Evolutionary conservation across 441 rosid species (phyloP), one percentile per base, ranked within the genome.

Genomic region (Erodium texanum): DNA sequence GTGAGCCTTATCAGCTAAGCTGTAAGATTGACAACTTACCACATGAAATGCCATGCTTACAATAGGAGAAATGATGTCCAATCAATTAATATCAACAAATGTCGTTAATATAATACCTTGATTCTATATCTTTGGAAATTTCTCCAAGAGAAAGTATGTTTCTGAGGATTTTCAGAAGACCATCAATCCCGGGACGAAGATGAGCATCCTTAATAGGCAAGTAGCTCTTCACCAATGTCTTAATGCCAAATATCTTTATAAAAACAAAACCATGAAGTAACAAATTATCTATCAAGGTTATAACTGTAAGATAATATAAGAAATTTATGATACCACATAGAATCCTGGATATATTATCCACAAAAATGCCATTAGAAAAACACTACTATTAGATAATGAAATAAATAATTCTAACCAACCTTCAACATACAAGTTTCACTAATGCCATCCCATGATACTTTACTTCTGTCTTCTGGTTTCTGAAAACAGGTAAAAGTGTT

Each of bases 181-280:
- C 82, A 74, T 87, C 88, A 66, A 95, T 86, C 71, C 87, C 95
- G 65, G 83, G 84, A 62, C 98, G 99, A 77, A 95, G 95, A 77
- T 90, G 98, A 66, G 92, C 89, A 83, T 92, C 99, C 77, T 92
- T 95, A 16, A 82, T 80, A 41, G 99, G 98, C 84, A 95, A 83
- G 80, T 86, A 90, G 83, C 97, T 90, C 80, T 90, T 92, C 66
- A 90, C 99, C 78, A 95, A 79, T 64, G 96, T 82, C 84, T 95
- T 95, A 72, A 95, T 81, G 70, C 97, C 99, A 81, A 87, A 95
- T 74, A 92, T 82, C 99, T 95, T 84, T 73, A 74, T 19, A 62
- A 20, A 64, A 29, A 64, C 16, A 64, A 56, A 20, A 34, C 20
- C 24, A 59, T 22, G 24, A 59, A 12, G 8, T 16, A 14, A 16